Percentiles rank a stretch among this genome's conserved stretches.
These are phyloP conservation scores for Peronospora belbahrii DNA, from an alignment of 352 stramenopile species.

Conservation along the genomic window DNA sequence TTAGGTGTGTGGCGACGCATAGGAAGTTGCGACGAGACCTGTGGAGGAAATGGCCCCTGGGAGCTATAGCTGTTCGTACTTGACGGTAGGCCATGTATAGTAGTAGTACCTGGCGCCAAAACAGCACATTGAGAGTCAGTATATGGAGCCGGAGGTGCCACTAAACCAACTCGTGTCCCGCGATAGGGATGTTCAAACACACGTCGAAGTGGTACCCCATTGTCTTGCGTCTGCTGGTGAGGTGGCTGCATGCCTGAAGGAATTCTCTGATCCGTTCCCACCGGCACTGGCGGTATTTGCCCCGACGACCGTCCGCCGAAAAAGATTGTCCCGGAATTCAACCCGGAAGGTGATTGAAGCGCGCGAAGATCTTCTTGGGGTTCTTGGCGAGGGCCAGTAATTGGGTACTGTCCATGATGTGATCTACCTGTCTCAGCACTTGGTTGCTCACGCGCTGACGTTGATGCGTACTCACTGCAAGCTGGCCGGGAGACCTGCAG, in stretches of 20 bases:
- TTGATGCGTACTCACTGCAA: constrained; percentile 16
- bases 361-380: constrained; percentile 12
- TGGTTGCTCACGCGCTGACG: constrained; percentile 5
- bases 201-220: constrained; percentile 7
- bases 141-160: constrained; percentile 12
- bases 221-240: constrained; percentile 14
- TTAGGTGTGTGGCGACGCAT: constrained; percentile 29
- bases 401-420: constrained; percentile 20
- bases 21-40: constrained; percentile 13
- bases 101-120: constrained; percentile 7
- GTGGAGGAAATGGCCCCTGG: constrained; percentile 13
- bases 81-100: constrained; percentile 9
- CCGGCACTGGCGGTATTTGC: constrained; percentile 1
- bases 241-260: constrained; percentile 12
- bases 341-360: constrained; percentile 10
- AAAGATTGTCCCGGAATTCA: constrained; percentile 9
- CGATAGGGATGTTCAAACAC: constrained; percentile 20
- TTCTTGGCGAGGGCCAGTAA: constrained; percentile 10
- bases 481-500: constrained; percentile 13
- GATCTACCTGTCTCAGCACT: constrained; percentile 6
- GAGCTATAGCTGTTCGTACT: constrained; percentile 10
- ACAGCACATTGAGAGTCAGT: constrained; percentile 8
- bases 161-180: not conserved
- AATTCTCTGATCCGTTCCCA: no score
- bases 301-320: constrained; percentile 15